Percentiles rank a stretch among this genome's conserved stretches.
Evolutionary conservation across 2,329 filamentous ascomycete species (phyloP).

Genomic region (Sclerotinia minor): DNA sequence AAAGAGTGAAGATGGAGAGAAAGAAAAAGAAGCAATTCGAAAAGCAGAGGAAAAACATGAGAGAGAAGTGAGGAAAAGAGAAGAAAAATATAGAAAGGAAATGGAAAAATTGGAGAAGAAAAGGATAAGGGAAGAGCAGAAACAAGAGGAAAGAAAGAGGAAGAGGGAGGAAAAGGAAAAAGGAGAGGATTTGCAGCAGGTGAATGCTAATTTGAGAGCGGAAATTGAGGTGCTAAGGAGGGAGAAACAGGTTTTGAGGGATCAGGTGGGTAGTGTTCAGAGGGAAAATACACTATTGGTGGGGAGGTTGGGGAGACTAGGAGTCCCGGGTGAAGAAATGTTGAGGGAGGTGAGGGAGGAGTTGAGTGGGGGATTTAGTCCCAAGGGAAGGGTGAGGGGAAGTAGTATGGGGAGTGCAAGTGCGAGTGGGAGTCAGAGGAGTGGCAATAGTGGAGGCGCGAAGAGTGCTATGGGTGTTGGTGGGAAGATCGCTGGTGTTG

Average conservation of each 20-base stretch:
- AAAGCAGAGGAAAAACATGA: conserved; percentile 65
- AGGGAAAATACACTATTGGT: conserved; percentile 60
- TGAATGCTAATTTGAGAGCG: conserved; percentile 48
- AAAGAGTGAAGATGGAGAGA: conserved; percentile 49
- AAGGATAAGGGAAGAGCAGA: conserved; percentile 61
- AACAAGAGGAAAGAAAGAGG: conserved; percentile 53
- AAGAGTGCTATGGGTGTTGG: not conserved
- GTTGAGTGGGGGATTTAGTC: conserved; percentile 7
- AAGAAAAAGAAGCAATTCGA: conserved; percentile 52
- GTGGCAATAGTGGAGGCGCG: not conserved
- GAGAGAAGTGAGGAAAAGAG: conserved; percentile 62
- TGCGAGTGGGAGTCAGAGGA: conserved; percentile 12
- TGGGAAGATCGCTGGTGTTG: not conserved
- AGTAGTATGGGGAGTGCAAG: conserved; percentile 32
- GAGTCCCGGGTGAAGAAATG: conserved; percentile 38
- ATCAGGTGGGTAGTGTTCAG: conserved; percentile 58
- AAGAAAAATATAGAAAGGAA: conserved; percentile 65
- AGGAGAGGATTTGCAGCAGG: conserved; percentile 49
- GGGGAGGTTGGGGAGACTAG: conserved; percentile 52
- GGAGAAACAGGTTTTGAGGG: conserved; percentile 56
- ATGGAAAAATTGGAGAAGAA: conserved; percentile 64
- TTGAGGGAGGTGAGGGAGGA: conserved; percentile 36
- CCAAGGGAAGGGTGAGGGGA: conserved; percentile 31
- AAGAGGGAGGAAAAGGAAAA: conserved; percentile 58
- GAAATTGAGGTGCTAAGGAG: conserved; percentile 58